These are phyloP conservation scores for Ogataea neopini DNA, from an alignment of 805 yeast species.

Conservation along the genomic window DNA sequence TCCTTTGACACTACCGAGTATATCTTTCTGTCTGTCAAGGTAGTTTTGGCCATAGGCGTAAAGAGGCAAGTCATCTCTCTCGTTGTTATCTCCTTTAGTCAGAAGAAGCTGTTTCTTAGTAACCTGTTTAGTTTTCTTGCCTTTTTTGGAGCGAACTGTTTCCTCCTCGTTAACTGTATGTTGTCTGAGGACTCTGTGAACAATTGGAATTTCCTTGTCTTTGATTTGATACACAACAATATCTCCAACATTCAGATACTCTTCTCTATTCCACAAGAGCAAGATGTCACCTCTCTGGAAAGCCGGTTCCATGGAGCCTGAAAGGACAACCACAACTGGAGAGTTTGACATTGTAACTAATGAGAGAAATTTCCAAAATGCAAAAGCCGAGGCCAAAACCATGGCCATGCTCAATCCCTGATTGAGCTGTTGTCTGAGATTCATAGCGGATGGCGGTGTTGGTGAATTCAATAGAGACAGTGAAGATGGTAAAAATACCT, in stretches of 20 bases:
- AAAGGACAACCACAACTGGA: slow-evolving; percentile 93
- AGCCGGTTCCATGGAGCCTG: slow-evolving; percentile 99
- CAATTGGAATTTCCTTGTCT: slow-evolving; percentile 88
- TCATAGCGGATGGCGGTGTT: slow-evolving; percentile 21
- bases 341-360: slow-evolving; percentile 80
- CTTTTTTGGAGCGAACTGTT: slow-evolving; percentile 14
- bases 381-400: slow-evolving; percentile 84
- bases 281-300: slow-evolving; percentile 96
- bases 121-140: slow-evolving; percentile 14
- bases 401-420: slow-evolving; percentile 69
- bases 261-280: slow-evolving; percentile 85
- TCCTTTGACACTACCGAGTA: slow-evolving; percentile 90
- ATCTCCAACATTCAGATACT: slow-evolving; percentile 75
- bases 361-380: slow-evolving; percentile 85
- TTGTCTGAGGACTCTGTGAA: slow-evolving; percentile 88
- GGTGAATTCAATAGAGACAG: not conserved
- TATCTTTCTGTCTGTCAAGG: slow-evolving; percentile 71
- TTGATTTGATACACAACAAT: slow-evolving; percentile 87
- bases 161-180: slow-evolving; percentile 48
- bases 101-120: slow-evolving; percentile 58
- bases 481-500: not conserved
- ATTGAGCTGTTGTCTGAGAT: slow-evolving; percentile 31
- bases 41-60: slow-evolving; percentile 78
- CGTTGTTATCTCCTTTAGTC: slow-evolving; percentile 96
- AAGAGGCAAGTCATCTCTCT: slow-evolving; percentile 83